Evolutionary conservation across 2,329 filamentous ascomycete genomes (phyloP).

Genomic region (Xylaria polymorpha): DNA sequence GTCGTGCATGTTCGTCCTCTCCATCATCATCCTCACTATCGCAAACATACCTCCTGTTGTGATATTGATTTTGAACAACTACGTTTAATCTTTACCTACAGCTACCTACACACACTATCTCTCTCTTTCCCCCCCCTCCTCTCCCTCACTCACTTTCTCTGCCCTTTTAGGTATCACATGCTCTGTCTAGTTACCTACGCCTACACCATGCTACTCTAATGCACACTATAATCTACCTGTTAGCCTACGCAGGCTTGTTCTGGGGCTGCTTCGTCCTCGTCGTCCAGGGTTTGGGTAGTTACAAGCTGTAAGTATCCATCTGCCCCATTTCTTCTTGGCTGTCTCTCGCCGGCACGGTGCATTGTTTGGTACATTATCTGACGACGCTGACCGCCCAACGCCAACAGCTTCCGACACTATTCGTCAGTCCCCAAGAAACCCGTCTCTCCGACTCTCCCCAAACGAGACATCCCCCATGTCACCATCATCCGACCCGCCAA

Average conservation of each 20-base stretch:
- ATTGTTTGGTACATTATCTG: constrained; percentile 3
- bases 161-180: neutral
- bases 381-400: neutral
- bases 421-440: constrained; percentile 61
- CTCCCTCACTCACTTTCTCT: neutral
- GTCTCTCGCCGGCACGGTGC: neutral
- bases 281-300: constrained; percentile 67
- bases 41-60: too few relatives aligned
- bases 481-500: constrained; percentile 95
- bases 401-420: constrained; percentile 63
- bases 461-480: constrained; percentile 76
- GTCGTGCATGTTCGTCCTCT: too few relatives aligned
- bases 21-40: too few relatives aligned
- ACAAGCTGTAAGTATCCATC: constrained; percentile 62
- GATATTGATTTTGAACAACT: neutral
- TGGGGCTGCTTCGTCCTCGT: constrained; percentile 65
- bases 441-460: constrained; percentile 62
- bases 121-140: too few relatives aligned
- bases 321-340: neutral
- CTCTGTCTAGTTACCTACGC: neutral
- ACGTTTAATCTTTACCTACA: neutral
- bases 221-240: constrained; percentile 42
- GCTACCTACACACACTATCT: too few relatives aligned
- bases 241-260: constrained; percentile 61
- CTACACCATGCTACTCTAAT: constrained; percentile 44